Conservation (phyloP, 345 rosid species). For the Cardamine resedifolia region DNA sequence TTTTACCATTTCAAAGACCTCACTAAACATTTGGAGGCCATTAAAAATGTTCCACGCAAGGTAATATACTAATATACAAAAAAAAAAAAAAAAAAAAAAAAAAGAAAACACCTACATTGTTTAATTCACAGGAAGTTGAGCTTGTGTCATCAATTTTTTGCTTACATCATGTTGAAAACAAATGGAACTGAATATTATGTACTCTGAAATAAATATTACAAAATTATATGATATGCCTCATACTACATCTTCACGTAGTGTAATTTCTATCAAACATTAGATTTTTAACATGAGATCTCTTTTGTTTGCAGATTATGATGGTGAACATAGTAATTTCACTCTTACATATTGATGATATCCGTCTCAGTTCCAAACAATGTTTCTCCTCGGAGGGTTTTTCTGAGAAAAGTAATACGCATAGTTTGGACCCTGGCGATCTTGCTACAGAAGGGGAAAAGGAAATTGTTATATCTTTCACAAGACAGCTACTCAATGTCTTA, state of each 20-base stretch:
- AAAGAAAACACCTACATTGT: too few relatives aligned
- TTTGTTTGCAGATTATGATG: conserved; percentile 80
- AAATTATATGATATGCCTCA: conserved; percentile 8
- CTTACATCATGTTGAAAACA: conserved; percentile 8
- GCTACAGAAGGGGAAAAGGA: conserved; percentile 61
- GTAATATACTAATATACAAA: conserved; percentile 46
- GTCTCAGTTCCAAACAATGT: conserved; percentile 58
- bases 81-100: too few relatives aligned
- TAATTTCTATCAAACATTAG: not conserved
- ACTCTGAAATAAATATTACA: not conserved
- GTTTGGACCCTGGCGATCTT: conserved; percentile 50
- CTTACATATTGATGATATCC: conserved; percentile 78
- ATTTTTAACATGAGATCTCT: conserved; percentile 31
- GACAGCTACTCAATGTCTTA: conserved; percentile 68
- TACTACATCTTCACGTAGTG: conserved; percentile 12
- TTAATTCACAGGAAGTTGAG: conserved; percentile 2
- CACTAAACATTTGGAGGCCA: conserved; percentile 70
- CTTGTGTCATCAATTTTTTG: conserved; percentile 2
- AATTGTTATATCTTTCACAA: conserved; percentile 74
- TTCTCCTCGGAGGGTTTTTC: conserved; percentile 54
- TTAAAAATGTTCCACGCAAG: conserved; percentile 83
- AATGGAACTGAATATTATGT: not conserved
- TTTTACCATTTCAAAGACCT: conserved; percentile 73
- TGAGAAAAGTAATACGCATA: conserved; percentile 42
- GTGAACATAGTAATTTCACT: conserved; percentile 85